These are phyloP conservation scores for Venturia carpophila DNA, from an alignment of 2,329 filamentous ascomycete genomes.

Conservation along the genomic window DNA sequence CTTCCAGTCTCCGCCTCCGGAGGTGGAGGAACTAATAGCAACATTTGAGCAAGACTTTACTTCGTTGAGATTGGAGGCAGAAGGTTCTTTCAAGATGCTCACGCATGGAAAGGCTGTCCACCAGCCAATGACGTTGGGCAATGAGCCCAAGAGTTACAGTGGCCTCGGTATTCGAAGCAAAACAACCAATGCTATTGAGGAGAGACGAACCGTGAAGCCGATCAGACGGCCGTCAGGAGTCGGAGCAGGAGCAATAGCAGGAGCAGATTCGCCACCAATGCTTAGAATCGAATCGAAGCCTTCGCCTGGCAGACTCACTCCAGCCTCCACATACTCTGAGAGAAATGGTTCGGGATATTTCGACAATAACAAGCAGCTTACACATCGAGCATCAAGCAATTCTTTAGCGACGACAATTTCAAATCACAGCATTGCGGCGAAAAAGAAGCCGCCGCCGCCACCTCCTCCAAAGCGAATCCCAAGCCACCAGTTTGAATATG, in stretches of 20 bases:
- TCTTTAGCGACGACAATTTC: slow-evolving; percentile 33
- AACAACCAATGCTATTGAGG: slow-evolving; percentile 22
- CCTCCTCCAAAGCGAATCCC: slow-evolving; percentile 54
- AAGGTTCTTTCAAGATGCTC: slow-evolving; percentile 54
- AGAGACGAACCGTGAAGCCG: neutral
- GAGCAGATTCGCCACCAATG: neutral
- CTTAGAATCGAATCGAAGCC: slow-evolving; percentile 10
- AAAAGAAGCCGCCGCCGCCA: slow-evolving; percentile 71
- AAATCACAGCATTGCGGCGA: slow-evolving; percentile 36
- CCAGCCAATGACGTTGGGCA: slow-evolving; percentile 43
- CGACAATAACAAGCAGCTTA: slow-evolving; percentile 17
- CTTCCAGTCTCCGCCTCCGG: slow-evolving; percentile 64
- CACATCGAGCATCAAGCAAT: slow-evolving; percentile 31
- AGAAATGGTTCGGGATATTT: slow-evolving; percentile 11
- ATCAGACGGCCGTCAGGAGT: slow-evolving; percentile 10
- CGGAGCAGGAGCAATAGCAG: neutral
- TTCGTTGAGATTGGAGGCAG: slow-evolving; percentile 57
- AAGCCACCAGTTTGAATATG: slow-evolving; percentile 48
- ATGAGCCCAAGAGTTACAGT: slow-evolving; percentile 9
- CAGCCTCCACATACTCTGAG: slow-evolving; percentile 1
- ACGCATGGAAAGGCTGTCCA: slow-evolving; percentile 59
- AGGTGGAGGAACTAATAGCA: slow-evolving; percentile 62
- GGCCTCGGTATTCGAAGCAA: slow-evolving; percentile 34
- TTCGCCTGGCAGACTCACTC: slow-evolving; percentile 1
- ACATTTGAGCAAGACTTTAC: slow-evolving; percentile 58